Evolutionary conservation across 2,329 filamentous ascomycete genomes (phyloP), one percentile per base, ranked within the genome.

Genomic region (Phymatotrichopsis omnivora): DNA sequence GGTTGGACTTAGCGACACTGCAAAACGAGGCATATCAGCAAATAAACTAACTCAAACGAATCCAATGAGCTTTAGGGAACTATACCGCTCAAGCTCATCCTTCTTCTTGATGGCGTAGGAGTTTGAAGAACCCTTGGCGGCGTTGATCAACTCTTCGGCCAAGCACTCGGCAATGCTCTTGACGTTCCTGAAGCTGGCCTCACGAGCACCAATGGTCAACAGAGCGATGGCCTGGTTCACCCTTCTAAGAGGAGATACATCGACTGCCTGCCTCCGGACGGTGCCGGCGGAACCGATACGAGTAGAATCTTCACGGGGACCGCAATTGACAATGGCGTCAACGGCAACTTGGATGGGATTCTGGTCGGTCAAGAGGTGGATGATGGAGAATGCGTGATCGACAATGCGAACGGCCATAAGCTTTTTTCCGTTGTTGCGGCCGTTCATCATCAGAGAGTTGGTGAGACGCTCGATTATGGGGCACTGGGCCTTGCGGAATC

Each of bases 371-470:
- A 96, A 96, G 74, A 98, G 87, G 84, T 96, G 87, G 73, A 98
- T 86, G 69, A 98, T 98, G 78, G 98, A 93, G 73, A 98, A 98
- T 64, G 89, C 73, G 78, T 98, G 91, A 62, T 87, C 87, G 64
- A 98, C 87, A 63, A 98, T 98, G 73, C 91, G 86, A 70, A 96
- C 89, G 67, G 91, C 93, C 87, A 93, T 95, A 68, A 96, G 81
- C 85, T 98, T 98, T 84, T 98, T 98, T 73, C 91, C 91, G 84
- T 95, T 98, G 85, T 98, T 98, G 74, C 91, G 91, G 73, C 91
- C 91, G 82, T 98, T 94, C 89, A 96, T 96, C 93, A 98, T 98
- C 69, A 98, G 82, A 52, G 91, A 96, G 84, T 98, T 98, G 78
- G 91, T 98, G 64, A 98, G 82, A 70, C 91, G 89, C 84, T 98